Base-by-base conservation (phyloP, 108 stramenopile species). In the Discostella stelligeroides region DNA sequence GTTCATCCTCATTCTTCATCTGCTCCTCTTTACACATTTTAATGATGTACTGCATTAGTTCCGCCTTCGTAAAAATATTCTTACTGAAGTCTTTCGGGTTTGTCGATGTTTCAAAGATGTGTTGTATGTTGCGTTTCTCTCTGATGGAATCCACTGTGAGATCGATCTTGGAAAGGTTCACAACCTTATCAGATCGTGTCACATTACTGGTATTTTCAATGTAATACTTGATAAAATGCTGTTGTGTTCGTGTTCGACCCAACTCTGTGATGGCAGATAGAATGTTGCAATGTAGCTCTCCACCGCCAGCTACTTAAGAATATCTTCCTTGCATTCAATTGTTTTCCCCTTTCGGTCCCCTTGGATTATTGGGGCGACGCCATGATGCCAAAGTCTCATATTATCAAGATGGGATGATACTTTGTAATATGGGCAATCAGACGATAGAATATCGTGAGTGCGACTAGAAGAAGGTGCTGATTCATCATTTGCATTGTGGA, bases 241-340 rank as follows among this genome's bases (percentile, higher is more conserved):
- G 17, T 18, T 8, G 46, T 9, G 9, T 47, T 18, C 46, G 15
- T 8, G n/a, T n/a, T n/a, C n/a, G n/a, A 9, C 46, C 46, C 18
- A 47, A 47, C 3, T 47, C 46, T 47, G 46, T 47, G 7, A 47
- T 47, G 3, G 46, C 15, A 18, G 46, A 47, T 15, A 47, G 46
- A 18, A 47, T 47, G 17, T 18, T 47, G 3, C 2, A 47, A 7
- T 15, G 46, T 47, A 47, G 46, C 46, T 47, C 46, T 18, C 46
- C 46, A 47, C 46, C 46, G 17, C 46, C 46, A 18, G 46, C 17
- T 47, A 47, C 46, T 47, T 18, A 47, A 47, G 46, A 18, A 47
- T 47, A 18, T 47, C 15, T 3, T 47, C 46, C 46, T 47, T 47
- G 46, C 9, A 47, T 47, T 47, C 9, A 3, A 47, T 47, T 47